Evolutionary conservation across 495 filamentous ascomycete species (phyloP).

Genomic region (Lichenothelia convexa): DNA sequence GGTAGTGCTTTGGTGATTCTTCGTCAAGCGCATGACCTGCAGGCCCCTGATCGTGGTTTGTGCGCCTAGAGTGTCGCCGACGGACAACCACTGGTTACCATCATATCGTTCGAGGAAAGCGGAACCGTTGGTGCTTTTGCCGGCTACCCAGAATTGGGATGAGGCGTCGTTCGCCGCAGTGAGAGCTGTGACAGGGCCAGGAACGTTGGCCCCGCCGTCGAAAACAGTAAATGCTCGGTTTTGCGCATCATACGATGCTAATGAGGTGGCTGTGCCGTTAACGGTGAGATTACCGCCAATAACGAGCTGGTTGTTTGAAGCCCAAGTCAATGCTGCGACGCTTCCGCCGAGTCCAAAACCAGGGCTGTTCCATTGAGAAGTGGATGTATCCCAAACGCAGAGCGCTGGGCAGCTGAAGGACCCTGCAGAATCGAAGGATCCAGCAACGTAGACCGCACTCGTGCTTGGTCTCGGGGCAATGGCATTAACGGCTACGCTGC

Average conservation of each 20-base stretch:
- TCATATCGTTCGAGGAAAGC: slow-evolving; percentile 67
- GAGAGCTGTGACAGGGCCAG: slow-evolving; percentile 61
- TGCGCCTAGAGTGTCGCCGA: slow-evolving; percentile 38
- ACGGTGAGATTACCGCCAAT: slow-evolving; percentile 60
- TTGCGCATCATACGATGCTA: slow-evolving; percentile 57
- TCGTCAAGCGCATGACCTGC: slow-evolving; percentile 54
- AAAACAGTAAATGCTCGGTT: slow-evolving; percentile 43
- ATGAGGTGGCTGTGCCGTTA: slow-evolving; percentile 39
- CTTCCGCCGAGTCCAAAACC: slow-evolving; percentile 49
- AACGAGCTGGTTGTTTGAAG: slow-evolving; percentile 44
- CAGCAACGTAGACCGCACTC: slow-evolving; percentile 66
- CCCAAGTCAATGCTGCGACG: slow-evolving; percentile 58
- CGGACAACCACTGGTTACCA: slow-evolving; percentile 35
- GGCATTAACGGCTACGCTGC: slow-evolving; percentile 51
- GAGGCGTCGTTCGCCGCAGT: slow-evolving; percentile 48
- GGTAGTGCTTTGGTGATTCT: slow-evolving; percentile 43
- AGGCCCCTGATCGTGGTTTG: slow-evolving; percentile 55
- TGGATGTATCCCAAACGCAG: slow-evolving; percentile 52
- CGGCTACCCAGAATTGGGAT: slow-evolving; percentile 63
- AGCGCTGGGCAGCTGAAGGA: slow-evolving; percentile 62
- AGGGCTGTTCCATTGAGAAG: slow-evolving; percentile 59
- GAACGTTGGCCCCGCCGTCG: slow-evolving; percentile 44
- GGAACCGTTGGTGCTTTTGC: slow-evolving; percentile 43
- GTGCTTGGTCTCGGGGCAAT: slow-evolving; percentile 49
- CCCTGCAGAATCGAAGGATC: slow-evolving; percentile 66